These are phyloP conservation scores for Penicillium robsamsonii DNA, from an alignment of 495 filamentous ascomycete genomes.

Conservation along the genomic window DNA sequence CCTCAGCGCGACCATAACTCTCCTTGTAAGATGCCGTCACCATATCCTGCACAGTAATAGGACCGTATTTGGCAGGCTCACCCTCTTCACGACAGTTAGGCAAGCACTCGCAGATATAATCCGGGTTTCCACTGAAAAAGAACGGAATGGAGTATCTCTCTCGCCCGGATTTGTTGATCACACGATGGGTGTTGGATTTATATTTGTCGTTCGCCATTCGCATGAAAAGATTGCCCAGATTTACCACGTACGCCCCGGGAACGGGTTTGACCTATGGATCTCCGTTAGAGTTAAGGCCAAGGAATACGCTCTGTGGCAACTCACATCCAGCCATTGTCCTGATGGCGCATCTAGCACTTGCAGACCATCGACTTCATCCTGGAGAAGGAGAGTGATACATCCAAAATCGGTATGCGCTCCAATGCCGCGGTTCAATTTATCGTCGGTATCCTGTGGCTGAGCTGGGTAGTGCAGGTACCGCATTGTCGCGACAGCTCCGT, in stretches of 20 bases:
- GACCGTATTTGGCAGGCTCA: constrained; percentile 46
- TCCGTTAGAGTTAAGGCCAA: constrained; percentile 9
- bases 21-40: constrained; percentile 33
- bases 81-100: constrained; percentile 42
- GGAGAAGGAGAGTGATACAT: constrained; percentile 45
- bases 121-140: constrained; percentile 56
- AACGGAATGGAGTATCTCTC: constrained; percentile 62
- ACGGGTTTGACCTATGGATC: constrained; percentile 44
- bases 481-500: constrained; percentile 42
- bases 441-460: constrained; percentile 41
- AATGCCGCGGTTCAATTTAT: constrained; percentile 38
- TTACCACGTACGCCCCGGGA: constrained; percentile 52
- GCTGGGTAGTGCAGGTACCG: constrained; percentile 44
- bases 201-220: constrained; percentile 59
- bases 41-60: constrained; percentile 44
- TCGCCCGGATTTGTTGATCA: constrained; percentile 44
- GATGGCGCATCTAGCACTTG: constrained; percentile 53
- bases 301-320: background rate
- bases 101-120: constrained; percentile 53
- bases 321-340: constrained; percentile 43
- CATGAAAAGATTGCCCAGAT: constrained; percentile 58
- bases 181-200: constrained; percentile 55
- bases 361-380: constrained; percentile 47
- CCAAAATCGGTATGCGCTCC: constrained; percentile 51
- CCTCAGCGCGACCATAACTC: constrained; percentile 37